Evolutionary conservation across 1,139 yeast genomes (phyloP), one percentile per base, ranked within the genome.

Genomic region (Zygoascus hellenicus): DNA sequence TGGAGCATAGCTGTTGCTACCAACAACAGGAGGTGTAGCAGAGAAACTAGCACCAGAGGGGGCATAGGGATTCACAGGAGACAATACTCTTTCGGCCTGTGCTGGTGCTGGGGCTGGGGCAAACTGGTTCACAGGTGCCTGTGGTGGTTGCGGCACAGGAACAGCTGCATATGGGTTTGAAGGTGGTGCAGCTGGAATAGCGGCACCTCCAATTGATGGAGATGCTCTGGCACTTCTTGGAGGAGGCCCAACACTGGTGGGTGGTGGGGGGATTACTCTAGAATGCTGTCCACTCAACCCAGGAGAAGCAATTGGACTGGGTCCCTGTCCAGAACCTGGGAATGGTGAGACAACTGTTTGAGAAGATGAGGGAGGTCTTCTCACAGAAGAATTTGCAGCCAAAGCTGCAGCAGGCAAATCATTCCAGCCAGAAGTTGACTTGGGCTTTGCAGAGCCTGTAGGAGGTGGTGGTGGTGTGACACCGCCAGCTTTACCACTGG

Each of bases 371-470:
- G 81, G 71, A 15, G 79, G 74, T 47, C 78, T 74, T 56, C 83
- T 75, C 32, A 78, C 74, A 11, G 78, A 67, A n/a, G 42, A 40
- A 30, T 74, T 28, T 36, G 55, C 49, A 38, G 52, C 45, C 41
- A 61, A 43, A 30, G 68, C 57, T 26, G 78, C 72, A n/a, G 81
- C 75, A 43, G 97, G 96, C 55, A 90, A 72, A 65, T 90, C 97
- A 61, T 90, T 90, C 97, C 97, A 90, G 2, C 97, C 97, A 43
- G 85, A 92, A 41, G 81, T 81, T 41, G 83, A 83, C 59, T 75
- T 77, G 57, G 73, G 77, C 42, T 72, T 68, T 9, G 70, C 59
- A 46, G 40, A 43, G 15, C 53, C 52, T 15, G 60, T 52, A 28
- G 58, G 52, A 10, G 58, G 51, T 4, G 60, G 60, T 11, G 58